Base-by-base conservation (phyloP, 495 filamentous ascomycete genomes). In the Astrothelium macrocarpum region DNA sequence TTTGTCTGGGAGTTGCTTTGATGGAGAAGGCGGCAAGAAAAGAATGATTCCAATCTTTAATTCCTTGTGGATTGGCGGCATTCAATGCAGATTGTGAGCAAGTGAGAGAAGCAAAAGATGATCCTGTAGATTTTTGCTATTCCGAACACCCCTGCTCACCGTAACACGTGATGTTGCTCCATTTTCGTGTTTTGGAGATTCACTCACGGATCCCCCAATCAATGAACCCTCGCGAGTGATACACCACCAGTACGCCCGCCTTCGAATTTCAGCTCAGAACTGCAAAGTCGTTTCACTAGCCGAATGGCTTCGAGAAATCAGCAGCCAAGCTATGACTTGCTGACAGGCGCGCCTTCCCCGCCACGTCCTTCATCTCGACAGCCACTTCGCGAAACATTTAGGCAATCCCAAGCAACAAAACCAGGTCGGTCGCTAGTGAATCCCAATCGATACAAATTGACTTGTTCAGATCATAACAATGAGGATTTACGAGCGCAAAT, bases 401-500 rank as follows among this genome's bases (percentile, higher is more conserved):
- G 77, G 43, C 73, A 75, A 49, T 76, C 76, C 31, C 70, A 72
- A 28, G 64, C 42, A n/a, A 46, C 64, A 26, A 72, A 68, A 39
- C 65, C 74, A 56, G 49, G 49, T 56, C 25, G 5, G 49, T 56
- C 7, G 5, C 12, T 56, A 28, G 1, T n/a, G 2, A 25, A 36
- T 43, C 14, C 28, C 25, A 60, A 43, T 26, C 0, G n/a, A 1
- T 18, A 28, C 20, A 5, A 20, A 36, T 10, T 36, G 46, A 60
- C 67, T 64, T 46, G 59, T 62, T 42, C 67, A 72, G 72, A 81
- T 67, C 59, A 71, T 31, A 63, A 62, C 63, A 90, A 87, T 64
- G 87, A 90, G 45, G 82, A 85, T 63, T 72, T 90, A 4, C 83
- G 87, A 36, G 81, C 86, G 0, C 84, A 89, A 72, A 71, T 90